Evolutionary conservation across 495 filamentous ascomycete genomes (phyloP).

Genomic region (Aspergillus coremiiformis): DNA sequence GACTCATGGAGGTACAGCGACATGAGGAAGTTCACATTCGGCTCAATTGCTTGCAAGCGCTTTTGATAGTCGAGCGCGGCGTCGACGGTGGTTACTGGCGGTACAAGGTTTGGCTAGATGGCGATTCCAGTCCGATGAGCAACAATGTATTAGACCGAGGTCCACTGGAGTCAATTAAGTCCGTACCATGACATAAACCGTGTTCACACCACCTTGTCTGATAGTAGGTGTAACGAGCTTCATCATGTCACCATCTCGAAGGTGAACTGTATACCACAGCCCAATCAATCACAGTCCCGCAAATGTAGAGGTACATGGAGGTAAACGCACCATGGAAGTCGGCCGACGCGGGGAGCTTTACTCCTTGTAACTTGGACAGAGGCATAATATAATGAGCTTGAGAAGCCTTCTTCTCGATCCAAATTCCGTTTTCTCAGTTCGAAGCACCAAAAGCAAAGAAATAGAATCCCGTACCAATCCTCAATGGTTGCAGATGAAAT

Average conservation of each 20-base stretch:
- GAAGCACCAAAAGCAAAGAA: not conserved
- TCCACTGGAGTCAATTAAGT: not conserved
- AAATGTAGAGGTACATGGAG: slow-evolving; percentile 17
- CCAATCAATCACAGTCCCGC: not conserved
- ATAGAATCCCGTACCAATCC: not conserved
- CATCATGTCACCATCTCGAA: slow-evolving; percentile 76
- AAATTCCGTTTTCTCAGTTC: not conserved
- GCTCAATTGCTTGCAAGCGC: slow-evolving; percentile 58
- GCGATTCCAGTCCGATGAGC: not conserved
- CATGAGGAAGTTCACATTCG: slow-evolving; percentile 77
- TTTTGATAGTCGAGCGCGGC: slow-evolving; percentile 70
- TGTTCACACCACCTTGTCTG: slow-evolving; percentile 64
- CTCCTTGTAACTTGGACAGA: slow-evolving; percentile 34
- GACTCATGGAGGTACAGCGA: slow-evolving; percentile 74
- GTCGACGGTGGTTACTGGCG: slow-evolving; percentile 67
- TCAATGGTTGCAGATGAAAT: not conserved
- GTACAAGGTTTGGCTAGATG: slow-evolving; percentile 57
- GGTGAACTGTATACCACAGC: slow-evolving; percentile 39
- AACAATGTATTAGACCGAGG: slow-evolving; percentile 1
- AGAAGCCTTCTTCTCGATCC: not conserved
- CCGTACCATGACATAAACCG: slow-evolving; percentile 73
- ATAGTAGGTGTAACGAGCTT: slow-evolving; percentile 73
- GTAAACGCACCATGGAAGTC: slow-evolving; percentile 52
- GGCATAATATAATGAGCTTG: slow-evolving; percentile 27
- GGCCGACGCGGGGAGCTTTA: slow-evolving; percentile 63